Base-by-base conservation (phyloP, 129 eudicot genomes). In the Artemisia annua region DNA sequence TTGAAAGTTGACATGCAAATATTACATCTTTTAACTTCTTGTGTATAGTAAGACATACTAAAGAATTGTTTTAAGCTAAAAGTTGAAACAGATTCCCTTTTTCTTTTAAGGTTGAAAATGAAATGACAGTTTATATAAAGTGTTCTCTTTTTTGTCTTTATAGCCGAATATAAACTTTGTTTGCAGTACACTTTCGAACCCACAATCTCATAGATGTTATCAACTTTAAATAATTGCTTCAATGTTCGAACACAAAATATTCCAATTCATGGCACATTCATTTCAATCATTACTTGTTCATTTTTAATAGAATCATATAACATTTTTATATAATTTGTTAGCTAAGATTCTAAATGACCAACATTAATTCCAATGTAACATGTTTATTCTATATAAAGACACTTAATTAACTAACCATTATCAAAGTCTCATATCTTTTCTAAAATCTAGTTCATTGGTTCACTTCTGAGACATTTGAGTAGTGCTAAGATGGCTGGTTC, bases 211-310 rank as follows among this genome's bases (percentile, higher is more conserved):
- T 55, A 16, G 61, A 55, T 55, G 20, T 55, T 55, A 55, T 30
- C 35, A 30, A 3, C 35, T 30, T 30, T 30, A 30, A 26, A 67
- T 76, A 30, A 57, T 12, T 61, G 67, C 67, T 24, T 55, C 66
- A 48, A 66, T n/a, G n/a, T n/a, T n/a, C n/a, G n/a, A n/a, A n/a
- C n/a, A n/a, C n/a, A 70, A 49, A 64, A 54, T 76, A 76, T 64
- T 54, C 82, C 82, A 65, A 55, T 71, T 5, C 26, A 3, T 78
- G 78, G 67, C 78, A 64, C 58, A 71, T 78, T 63, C 73, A 51
- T 54, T 24, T 63, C 77, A 70, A 63, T 62, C 63, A 63, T 70
- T n/a, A 52, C 76, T 11, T 77, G 63, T 26, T 7, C 75, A 61
- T 70, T 70, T 52, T 63, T 44, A 30, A 71, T 26, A 44, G 63